phyloP scores from a whole-genome alignment of 2,329 filamentous ascomycete species.

The Fusarium sp. region DNA sequence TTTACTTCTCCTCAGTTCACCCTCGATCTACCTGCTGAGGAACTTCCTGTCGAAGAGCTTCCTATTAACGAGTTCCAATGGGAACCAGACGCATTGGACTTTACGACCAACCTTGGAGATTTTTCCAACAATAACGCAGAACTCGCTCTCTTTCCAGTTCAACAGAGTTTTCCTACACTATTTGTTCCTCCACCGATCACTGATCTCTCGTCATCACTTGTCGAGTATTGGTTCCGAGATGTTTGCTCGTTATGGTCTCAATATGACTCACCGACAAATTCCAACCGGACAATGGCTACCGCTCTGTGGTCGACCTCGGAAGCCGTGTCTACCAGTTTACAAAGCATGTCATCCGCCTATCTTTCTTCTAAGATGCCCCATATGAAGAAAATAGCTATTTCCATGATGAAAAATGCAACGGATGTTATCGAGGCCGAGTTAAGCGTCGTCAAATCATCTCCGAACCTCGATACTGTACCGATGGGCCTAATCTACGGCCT shows the following conservation, averaged over 20 bases:
- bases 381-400: constrained; percentile 53
- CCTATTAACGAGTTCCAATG: constrained; percentile 22
- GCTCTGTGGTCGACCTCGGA: constrained; percentile 57
- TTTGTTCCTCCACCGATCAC: constrained; percentile 33
- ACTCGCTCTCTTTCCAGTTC: constrained; percentile 15
- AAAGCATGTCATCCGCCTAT: constrained; percentile 60
- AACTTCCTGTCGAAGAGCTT: background rate
- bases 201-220: constrained; percentile 50
- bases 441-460: constrained; percentile 37
- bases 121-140: constrained; percentile 7
- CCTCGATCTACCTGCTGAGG: background rate
- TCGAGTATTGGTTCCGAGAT: constrained; percentile 57
- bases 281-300: constrained; percentile 57
- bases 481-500: constrained; percentile 57
- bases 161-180: constrained; percentile 12
- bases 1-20: constrained; percentile 23
- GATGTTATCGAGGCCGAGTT: constrained; percentile 55
- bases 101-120: background rate
- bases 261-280: constrained; percentile 58
- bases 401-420: constrained; percentile 55
- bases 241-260: constrained; percentile 60
- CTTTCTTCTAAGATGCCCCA: constrained; percentile 54
- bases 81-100: constrained; percentile 17
- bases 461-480: constrained; percentile 45
- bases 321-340: constrained; percentile 57